Base-by-base conservation (phyloP, 305 asterid genomes). In the Vinca major region DNA sequence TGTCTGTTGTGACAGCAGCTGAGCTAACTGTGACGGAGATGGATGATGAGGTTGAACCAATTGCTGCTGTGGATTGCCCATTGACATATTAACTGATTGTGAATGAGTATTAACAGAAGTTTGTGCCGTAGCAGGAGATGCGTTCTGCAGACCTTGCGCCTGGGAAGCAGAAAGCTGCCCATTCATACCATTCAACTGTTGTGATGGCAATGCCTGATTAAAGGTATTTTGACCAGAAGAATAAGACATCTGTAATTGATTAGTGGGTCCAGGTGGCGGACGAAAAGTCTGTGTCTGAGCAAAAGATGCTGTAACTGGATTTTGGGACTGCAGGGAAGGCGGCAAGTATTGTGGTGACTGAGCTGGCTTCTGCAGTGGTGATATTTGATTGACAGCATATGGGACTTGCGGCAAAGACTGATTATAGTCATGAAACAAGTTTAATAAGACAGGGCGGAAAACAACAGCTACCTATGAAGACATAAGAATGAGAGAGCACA, bases 1-100 rank as follows among this genome's bases (percentile, higher is more conserved):
- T 71, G 86, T 92, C 83, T 92, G 98, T 76, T 92, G 97, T n/a
- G 95, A 85, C 78, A 92, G 81, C 95, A 87, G 82, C 79, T 88
- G 98, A 68, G 97, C 98, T 85, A 90, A 76, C 70, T 80, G 95
- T 43, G 95, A 92, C 63, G 90, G 90, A 41, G 97, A 78, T 63
- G 77, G 95, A 74, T 64, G 72, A 33, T 57, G 76, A 72, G 79
- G 79, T 70, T 80, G 96, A 75, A 73, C 71, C 47, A 39, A 43
- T 55, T 69, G 82, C 50, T 69, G 91, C 65, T 82, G 89, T 76
- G 84, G 92, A 77, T 83, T 85, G 51, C 79, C 82, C 47, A 72
- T 63, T 50, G 75, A 69, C 19, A 50, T 60, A 69, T 43, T 47
- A 63, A 51, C 61, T 2, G 72, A 62, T 50, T 65, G 75, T 56